These are phyloP conservation scores for Nigrospora sphaerica DNA, from an alignment of 2,329 filamentous ascomycete genomes.

Conservation along the genomic window DNA sequence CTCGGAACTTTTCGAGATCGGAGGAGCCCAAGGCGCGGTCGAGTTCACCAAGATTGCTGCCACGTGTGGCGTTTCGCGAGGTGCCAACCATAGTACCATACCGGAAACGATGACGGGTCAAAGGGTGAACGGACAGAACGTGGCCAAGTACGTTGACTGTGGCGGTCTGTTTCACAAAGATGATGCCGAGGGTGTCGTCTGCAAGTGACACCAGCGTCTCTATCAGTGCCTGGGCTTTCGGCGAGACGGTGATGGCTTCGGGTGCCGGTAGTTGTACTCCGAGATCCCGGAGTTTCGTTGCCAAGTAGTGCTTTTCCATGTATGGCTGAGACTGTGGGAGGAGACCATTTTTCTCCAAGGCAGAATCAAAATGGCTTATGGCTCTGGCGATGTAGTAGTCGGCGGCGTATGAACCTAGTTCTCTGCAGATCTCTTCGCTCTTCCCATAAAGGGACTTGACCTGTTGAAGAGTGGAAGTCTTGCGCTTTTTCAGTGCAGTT, in stretches of 20 bases:
- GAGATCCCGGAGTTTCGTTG: conserved; percentile 33
- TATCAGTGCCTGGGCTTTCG: conserved; percentile 52
- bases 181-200: conserved; percentile 45
- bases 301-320: conserved; percentile 50
- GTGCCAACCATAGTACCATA: conserved; percentile 50
- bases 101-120: conserved; percentile 35
- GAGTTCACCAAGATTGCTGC: conserved; percentile 32
- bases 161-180: conserved; percentile 60
- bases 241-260: conserved; percentile 32
- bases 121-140: conserved; percentile 46
- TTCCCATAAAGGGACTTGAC: conserved; percentile 47
- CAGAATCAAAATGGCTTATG: conserved; percentile 25
- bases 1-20: conserved; percentile 43
- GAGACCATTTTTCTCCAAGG: conserved; percentile 13
- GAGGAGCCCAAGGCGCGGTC: conserved; percentile 16
- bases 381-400: conserved; percentile 56
- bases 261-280: conserved; percentile 10
- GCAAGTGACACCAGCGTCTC: conserved; percentile 36
- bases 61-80: conserved; percentile 28
- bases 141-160: conserved; percentile 54
- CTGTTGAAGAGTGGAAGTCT: conserved; percentile 48
- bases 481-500: conserved; percentile 30
- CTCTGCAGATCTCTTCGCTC: conserved; percentile 39
- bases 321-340: conserved; percentile 33
- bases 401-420: conserved; percentile 63